These are phyloP conservation scores for Colletotrichum siamense DNA, from an alignment of 2,329 filamentous ascomycete species.

Conservation along the genomic window DNA sequence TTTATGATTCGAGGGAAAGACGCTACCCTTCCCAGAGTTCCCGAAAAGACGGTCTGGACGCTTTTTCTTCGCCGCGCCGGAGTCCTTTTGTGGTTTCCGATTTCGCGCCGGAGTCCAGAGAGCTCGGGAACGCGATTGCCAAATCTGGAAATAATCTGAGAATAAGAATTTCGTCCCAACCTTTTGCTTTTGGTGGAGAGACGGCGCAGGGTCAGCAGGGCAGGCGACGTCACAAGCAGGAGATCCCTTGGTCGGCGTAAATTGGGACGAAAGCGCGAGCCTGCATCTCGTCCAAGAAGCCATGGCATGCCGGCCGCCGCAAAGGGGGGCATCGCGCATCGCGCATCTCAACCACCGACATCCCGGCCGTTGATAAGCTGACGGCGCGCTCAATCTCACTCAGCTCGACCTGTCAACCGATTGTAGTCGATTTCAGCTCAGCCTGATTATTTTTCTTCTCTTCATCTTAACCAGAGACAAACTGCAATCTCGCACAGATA, in stretches of 20 bases:
- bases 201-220: not conserved
- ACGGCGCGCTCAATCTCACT: not conserved
- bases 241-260: not conserved
- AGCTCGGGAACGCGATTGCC: not conserved
- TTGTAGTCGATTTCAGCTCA: not conserved
- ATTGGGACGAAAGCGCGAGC: constrained; percentile 1
- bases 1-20: not conserved
- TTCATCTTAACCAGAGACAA: not conserved
- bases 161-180: not conserved
- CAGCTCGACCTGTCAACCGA: not conserved
- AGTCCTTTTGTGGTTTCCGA: too few relatives aligned
- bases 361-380: not conserved
- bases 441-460: not conserved
- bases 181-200: not conserved
- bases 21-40: not conserved
- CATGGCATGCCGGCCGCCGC: not conserved
- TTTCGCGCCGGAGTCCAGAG: not conserved
- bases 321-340: not conserved
- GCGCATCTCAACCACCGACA: not conserved
- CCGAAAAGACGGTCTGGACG: not conserved
- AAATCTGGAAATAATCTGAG: not conserved
- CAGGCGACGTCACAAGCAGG: not conserved
- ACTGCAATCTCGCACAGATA: not conserved
- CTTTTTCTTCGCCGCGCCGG: not conserved
- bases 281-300: not conserved